Evolutionary conservation across 83 land plant genomes (phyloP), one percentile per base, ranked within the genome.

Genomic region (Larix sibirica): DNA sequence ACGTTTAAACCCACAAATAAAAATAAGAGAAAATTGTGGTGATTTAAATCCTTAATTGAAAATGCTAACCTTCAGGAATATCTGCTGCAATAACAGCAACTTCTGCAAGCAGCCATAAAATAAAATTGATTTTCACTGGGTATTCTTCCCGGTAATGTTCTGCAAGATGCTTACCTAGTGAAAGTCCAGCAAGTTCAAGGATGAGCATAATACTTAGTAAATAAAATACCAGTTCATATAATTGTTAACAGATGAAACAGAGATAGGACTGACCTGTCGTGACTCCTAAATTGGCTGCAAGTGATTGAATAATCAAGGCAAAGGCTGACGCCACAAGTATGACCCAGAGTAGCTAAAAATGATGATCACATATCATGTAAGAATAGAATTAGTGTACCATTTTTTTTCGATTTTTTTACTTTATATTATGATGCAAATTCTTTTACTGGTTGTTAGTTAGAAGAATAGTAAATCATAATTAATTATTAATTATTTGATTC

Each of bases 231-330:
- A 42, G n/a, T 36, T 73, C 44, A 40, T 18, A 42, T 71, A 42
- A 71, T 20, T 42, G 4, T 42, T 9, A 12, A 50, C 12, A 50
- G 2, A 10, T 12, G 10, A 20, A 73, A 20, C 24, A n/a, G 76
- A 71, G 54, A 71, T 47, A 3, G 0, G 12, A 42, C 77, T n/a
- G 26, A 90, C 94, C 94, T 33, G 92, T 92, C 26, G 79, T 75
- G 4, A 92, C 95, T 12, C 95, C 95, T 16, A 92, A 84, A 81
- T 90, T 92, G 3, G 93, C 95, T 24, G 95, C 92, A 3, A 90
- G 85, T 0, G 93, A 90, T 79, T 92, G 95, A 26, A 92, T 90
- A 42, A 92, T 87, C 20, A 92, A 88, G 20, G 95, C 95, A 50
- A 90, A 90, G n/a, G 90, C 83, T 62, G 89, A 58, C 13, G 90